Percentiles rank a stretch among this genome's conserved stretches.
These are phyloP conservation scores for Pyrus communis DNA, from an alignment of 306 rosid genomes.

Conservation along the genomic window DNA sequence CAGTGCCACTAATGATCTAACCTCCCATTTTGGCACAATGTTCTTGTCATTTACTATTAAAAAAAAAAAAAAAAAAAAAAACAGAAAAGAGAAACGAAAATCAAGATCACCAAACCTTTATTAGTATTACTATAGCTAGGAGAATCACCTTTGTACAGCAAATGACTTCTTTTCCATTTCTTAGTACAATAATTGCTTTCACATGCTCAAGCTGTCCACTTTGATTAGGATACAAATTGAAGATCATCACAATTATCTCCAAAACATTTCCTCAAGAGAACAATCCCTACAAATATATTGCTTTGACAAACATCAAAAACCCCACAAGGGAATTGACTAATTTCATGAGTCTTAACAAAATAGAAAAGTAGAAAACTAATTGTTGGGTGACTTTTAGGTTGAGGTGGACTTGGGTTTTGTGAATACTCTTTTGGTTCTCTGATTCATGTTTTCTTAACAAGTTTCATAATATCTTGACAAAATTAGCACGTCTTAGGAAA, in stretches of 20 bases:
- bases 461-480: too few relatives aligned
- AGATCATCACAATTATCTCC: conserved; percentile 14
- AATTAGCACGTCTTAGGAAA: too few relatives aligned
- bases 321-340: conserved; percentile 18
- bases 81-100: not conserved
- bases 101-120: not conserved
- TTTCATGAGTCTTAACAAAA: conserved; percentile 17
- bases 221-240: conserved; percentile 16
- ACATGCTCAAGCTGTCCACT: not conserved
- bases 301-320: conserved; percentile 23
- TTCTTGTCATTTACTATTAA: not conserved
- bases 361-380: conserved; percentile 1
- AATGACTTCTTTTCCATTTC: not conserved
- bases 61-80: not conserved
- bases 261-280: not conserved
- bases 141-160: not conserved
- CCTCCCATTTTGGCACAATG: not conserved
- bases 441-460: too few relatives aligned
- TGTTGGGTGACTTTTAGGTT: too few relatives aligned
- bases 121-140: not conserved
- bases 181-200: conserved; percentile 1
- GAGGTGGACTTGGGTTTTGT: too few relatives aligned
- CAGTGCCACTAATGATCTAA: not conserved
- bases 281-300: conserved; percentile 29
- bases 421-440: too few relatives aligned